A percentile compares a stretch with the other conserved stretches of the same genome.
phyloP scores from a whole-genome alignment of 306 rosid genomes.

The Citrullus mucosospermus region DNA sequence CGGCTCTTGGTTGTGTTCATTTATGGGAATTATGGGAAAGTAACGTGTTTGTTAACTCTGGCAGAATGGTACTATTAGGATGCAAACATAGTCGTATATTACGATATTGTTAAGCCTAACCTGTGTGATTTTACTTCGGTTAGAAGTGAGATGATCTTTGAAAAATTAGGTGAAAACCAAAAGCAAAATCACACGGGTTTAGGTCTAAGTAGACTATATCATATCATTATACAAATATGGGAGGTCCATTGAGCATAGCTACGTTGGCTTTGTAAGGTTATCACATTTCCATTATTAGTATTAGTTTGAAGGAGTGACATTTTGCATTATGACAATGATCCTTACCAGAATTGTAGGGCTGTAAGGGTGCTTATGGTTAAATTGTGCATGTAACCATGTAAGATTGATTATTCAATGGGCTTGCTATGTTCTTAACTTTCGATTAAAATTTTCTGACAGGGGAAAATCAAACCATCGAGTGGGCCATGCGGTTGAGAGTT shows the following conservation, averaged over 20 bases:
- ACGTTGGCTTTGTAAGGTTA: background rate
- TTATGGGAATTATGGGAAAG: background rate
- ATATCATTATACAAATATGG: background rate
- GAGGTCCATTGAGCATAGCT: background rate
- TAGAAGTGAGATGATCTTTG: background rate
- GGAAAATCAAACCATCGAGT: conserved; percentile 93
- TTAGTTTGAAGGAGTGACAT: background rate
- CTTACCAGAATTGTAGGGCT: background rate
- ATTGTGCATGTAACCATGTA: background rate
- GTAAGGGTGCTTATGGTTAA: background rate
- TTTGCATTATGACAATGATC: background rate
- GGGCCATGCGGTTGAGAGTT: conserved; percentile 96
- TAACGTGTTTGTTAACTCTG: background rate
- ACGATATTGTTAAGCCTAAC: too few species aligned
- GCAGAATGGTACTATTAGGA: background rate
- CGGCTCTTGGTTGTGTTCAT: background rate
- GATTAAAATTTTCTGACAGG: conserved; percentile 23
- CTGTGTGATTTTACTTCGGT: background rate
- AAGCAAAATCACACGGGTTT: background rate
- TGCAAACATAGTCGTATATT: background rate
- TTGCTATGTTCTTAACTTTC: background rate
- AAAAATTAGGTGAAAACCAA: background rate
- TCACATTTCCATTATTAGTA: background rate
- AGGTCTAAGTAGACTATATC: background rate
- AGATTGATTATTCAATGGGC: background rate